Evolutionary conservation across 2,329 filamentous ascomycete species (phyloP).

Genomic region (Cryphonectria parasitica): DNA sequence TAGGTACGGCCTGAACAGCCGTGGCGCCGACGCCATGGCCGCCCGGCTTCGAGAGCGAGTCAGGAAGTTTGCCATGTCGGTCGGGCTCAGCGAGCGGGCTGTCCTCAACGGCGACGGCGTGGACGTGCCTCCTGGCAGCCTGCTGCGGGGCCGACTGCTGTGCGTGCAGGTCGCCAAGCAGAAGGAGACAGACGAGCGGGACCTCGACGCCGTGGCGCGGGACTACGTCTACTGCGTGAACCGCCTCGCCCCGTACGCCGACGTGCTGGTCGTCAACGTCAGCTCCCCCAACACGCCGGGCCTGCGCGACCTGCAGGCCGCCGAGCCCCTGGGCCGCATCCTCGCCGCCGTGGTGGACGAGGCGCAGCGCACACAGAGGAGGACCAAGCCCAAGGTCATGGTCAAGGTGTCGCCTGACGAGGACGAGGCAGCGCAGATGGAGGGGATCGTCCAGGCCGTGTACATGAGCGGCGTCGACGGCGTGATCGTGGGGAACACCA

Average conservation of each 20-base stretch:
- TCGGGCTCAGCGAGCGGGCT: constrained; percentile 71
- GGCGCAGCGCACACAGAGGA: constrained; percentile 66
- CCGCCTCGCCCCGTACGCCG: constrained; percentile 82
- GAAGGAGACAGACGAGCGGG: constrained; percentile 83
- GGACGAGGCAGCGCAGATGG: constrained; percentile 80
- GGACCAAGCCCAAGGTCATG: constrained; percentile 81
- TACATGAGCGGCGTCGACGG: constrained; percentile 86
- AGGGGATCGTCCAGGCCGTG: constrained; percentile 86
- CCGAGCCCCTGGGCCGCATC: constrained; percentile 80
- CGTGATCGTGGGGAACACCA: constrained; percentile 97
- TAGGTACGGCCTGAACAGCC: constrained; percentile 91
- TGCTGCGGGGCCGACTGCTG: constrained; percentile 75
- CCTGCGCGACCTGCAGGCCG: constrained; percentile 81
- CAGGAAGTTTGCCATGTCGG: constrained; percentile 71
- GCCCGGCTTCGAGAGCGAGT: constrained; percentile 77
- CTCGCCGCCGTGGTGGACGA: constrained; percentile 82
- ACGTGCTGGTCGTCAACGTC: constrained; percentile 97
- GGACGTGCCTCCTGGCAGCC: constrained; percentile 79
- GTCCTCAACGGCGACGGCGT: constrained; percentile 75
- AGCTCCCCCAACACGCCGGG: constrained; percentile 96
- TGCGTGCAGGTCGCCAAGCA: constrained; percentile 97
- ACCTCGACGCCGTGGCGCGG: constrained; percentile 79
- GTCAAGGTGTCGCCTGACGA: constrained; percentile 98
- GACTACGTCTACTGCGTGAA: constrained; percentile 90
- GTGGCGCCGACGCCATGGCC: constrained; percentile 86